Evolutionary conservation across 306 rosid genomes (phyloP).

Genomic region (Acacia crassicarpa): DNA sequence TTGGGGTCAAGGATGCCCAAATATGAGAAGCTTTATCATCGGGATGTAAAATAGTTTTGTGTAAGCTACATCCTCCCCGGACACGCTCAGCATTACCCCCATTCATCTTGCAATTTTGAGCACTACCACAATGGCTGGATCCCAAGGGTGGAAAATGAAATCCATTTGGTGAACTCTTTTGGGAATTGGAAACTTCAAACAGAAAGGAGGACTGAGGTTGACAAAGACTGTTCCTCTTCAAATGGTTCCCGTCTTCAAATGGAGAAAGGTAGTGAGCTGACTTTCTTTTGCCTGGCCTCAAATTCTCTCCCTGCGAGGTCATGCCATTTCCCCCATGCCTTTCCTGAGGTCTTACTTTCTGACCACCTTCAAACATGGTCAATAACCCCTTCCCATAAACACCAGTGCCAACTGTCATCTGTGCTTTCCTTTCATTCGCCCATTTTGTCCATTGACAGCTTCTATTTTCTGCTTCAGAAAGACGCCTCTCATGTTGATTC

Average conservation of each 20-base stretch:
- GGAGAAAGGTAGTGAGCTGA: conserved; percentile 40
- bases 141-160: conserved; percentile 38
- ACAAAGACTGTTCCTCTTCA: conserved; percentile 29
- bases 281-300: conserved; percentile 41
- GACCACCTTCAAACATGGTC: conserved; percentile 32
- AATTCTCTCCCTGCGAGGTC: conserved; percentile 28
- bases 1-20: conserved; percentile 43
- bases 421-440: conserved; percentile 36
- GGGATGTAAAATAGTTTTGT: conserved; percentile 32
- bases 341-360: conserved; percentile 38
- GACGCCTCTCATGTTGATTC: conserved; percentile 65
- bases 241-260: conserved; percentile 26
- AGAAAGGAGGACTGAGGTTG: conserved; percentile 35
- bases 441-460: conserved; percentile 29
- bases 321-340: conserved; percentile 40
- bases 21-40: conserved; percentile 41
- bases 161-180: conserved; percentile 44
- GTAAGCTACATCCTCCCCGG: conserved; percentile 41
- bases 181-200: conserved; percentile 37
- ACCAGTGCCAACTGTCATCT: conserved; percentile 28
- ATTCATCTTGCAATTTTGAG: conserved; percentile 44
- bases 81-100: conserved; percentile 32
- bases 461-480: conserved; percentile 40
- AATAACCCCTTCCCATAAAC: conserved; percentile 33
- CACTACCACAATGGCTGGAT: conserved; percentile 37